A percentile compares a stretch with the other conserved stretches of the same genome.
Evolutionary conservation across 2,329 filamentous ascomycete genomes (phyloP).

Genomic region (Paecilomyces variotii): DNA sequence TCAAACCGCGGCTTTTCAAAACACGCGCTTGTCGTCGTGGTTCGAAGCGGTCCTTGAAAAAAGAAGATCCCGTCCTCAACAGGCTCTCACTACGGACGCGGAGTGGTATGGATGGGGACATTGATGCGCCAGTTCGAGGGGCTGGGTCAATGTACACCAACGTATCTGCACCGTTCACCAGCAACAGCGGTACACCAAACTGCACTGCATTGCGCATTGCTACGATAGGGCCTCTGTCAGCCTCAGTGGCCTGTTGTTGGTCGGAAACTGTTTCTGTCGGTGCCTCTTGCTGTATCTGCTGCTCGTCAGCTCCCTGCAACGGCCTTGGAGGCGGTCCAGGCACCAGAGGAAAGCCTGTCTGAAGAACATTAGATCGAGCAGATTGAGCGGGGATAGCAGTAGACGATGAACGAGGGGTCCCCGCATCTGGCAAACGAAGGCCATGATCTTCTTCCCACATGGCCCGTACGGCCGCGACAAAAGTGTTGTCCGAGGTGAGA

Average conservation of each 20-base stretch:
- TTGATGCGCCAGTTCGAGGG: conserved; percentile 11
- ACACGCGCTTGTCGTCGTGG: conserved; percentile 18
- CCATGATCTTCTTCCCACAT: neutral
- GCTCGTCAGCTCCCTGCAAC: neutral
- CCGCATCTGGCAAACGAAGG: neutral
- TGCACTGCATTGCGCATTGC: neutral
- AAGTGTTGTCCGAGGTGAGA: neutral
- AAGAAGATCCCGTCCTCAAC: conserved; percentile 19
- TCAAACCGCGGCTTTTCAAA: conserved; percentile 22
- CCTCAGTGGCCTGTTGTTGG: neutral
- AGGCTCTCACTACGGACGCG: conserved; percentile 26
- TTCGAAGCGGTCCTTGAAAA: conserved; percentile 22
- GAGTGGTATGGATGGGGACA: conserved; percentile 18
- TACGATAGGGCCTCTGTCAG: neutral
- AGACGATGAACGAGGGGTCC: neutral
- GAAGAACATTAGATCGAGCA: neutral
- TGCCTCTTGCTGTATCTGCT: neutral
- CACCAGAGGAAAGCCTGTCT: neutral
- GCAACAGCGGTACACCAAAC: conserved; percentile 10
- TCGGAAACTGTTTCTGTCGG: neutral
- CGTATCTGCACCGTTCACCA: conserved; percentile 26
- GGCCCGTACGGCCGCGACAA: neutral
- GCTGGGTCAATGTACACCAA: conserved; percentile 29
- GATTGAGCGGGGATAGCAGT: neutral
- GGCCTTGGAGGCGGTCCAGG: neutral